Base-by-base conservation (phyloP, 2,329 filamentous ascomycete species). In the Fonsecaea monophora region DNA sequence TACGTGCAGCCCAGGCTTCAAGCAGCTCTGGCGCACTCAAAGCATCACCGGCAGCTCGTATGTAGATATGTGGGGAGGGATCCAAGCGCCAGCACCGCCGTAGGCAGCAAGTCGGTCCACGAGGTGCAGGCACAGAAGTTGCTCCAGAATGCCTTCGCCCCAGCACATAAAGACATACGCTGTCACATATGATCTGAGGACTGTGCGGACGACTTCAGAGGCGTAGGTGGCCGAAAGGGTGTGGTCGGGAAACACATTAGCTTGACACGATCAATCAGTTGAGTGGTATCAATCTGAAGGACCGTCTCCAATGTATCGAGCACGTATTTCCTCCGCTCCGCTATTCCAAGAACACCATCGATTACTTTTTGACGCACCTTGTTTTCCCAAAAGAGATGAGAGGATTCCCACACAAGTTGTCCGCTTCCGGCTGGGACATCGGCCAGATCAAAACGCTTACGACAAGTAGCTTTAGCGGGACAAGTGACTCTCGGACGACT, bases 1-100 rank as follows among this genome's bases (percentile, higher is more conserved):
- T 98, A 95, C 82, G 91, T 90, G n/a, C 95, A 99, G 83, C 99
- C 94, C 8, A 83, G 99, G 72, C 86, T 99, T 72, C 97, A 25
- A 25, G 25, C 25, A 25, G 25, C 98, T 84, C 81, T 96, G 78
- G 98, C 94, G 0, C 82, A 96, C 82, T 85, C 96, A 82, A 94
- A 98, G 83, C 89, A 96, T 82, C 89, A 91, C 77, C 94, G 96
- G 82, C 92, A 96, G 82, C 92, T 97, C 78, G 92, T 97, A 88
- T 99, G 25, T 25, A 25, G 25, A 25, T 3, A 98, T 80, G 95
- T 95, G 67, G 95, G 95, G 73, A 90, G 95, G 75, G 90, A 93
- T 81, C 94, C 94, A 40, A 96, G 92, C 76, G 94, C 95, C n/a
- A 94, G 90, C 71, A 94, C 98, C 32, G 95, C 95, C 42, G 97